These are phyloP conservation scores for Colletotrichum incanum DNA, from an alignment of 2,329 filamentous ascomycete species.

Conservation along the genomic window DNA sequence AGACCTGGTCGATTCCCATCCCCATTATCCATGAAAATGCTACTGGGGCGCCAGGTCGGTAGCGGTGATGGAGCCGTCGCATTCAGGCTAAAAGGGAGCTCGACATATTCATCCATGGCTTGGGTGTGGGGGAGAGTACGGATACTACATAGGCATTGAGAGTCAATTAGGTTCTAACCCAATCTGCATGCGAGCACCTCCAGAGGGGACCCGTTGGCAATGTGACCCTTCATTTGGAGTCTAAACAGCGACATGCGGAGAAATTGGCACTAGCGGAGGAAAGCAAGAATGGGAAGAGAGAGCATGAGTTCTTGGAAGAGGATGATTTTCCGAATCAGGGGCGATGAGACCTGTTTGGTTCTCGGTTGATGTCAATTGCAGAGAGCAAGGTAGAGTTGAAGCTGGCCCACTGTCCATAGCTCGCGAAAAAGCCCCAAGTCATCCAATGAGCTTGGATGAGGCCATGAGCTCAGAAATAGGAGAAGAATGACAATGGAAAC, in stretches of 20 bases:
- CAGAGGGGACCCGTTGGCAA: conserved; percentile 14
- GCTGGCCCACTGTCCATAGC: not conserved
- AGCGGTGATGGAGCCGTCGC: conserved; percentile 20
- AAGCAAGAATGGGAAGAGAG: not conserved
- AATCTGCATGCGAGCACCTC: conserved; percentile 10
- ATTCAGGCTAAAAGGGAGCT: conserved; percentile 40
- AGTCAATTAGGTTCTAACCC: conserved; percentile 1
- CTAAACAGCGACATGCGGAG: conserved; percentile 31
- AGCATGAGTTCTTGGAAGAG: conserved; percentile 1
- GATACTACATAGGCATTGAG: not conserved
- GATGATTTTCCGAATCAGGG: not conserved
- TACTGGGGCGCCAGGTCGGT: not conserved
- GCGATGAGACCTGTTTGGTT: not conserved
- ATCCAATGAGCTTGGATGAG: not conserved
- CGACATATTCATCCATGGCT: conserved; percentile 36
- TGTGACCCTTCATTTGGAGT: conserved; percentile 35
- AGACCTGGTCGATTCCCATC: conserved; percentile 4
- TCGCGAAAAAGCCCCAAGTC: not conserved
- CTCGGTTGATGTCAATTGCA: not conserved
- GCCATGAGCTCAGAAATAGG: not conserved
- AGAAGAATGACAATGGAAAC: not conserved
- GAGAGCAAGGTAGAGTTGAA: not conserved
- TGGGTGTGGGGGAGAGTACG: conserved; percentile 6
- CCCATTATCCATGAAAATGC: not conserved
- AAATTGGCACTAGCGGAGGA: conserved; percentile 23